Evolutionary conservation across 495 filamentous ascomycete species (phyloP), one percentile per base, ranked within the genome.

Genomic region (Talaromyces proteolyticus): DNA sequence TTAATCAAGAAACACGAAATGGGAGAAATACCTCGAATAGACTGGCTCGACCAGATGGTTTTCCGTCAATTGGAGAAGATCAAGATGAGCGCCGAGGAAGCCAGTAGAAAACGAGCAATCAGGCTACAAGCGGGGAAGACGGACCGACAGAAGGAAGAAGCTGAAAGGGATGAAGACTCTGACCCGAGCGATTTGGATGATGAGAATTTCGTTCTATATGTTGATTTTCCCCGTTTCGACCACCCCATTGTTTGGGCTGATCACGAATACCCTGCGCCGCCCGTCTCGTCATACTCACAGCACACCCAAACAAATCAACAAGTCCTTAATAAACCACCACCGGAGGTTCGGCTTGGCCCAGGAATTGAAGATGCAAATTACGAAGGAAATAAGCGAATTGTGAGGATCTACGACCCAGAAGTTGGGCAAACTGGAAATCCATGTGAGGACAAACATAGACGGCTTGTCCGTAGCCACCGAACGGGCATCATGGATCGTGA

Each of bases 1-100:
- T 59, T 96, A 42, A 86, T 99, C 57, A 99, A 99, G 70, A 94
- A 96, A 64, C 94, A 96, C 57, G 93, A 99, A 62, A 93, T 96
- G 84, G 89, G 89, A 19, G 92, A 97, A 57, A 91, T 99, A 12
- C 84, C 87, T 3, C 79, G 88, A 14, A 85, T 93, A 40, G 90
- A 94, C 61, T 97, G 93, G 93, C 78, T 99, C 44, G 93, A 99
- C 61, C 86, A 91, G 54, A 74, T 97, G 51, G 89, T 95, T 6
- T 96, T 95, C 60, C 85, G 90, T 36, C 84, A 84, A 39, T 75
- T 93, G 44, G 90, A 94, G 65, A 90, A 85, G 68, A 77, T 83
- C 49, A 82, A 85, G 44, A 58, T 79, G 6, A 77, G 81, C 53
- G 77, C 81, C 11, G 70, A 70, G 50, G 68, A 70, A 59, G 71